Evolutionary conservation across 1,139 yeast species (phyloP), one percentile per base, ranked within the genome.

Genomic region (Nakaseomyces glabratus): DNA sequence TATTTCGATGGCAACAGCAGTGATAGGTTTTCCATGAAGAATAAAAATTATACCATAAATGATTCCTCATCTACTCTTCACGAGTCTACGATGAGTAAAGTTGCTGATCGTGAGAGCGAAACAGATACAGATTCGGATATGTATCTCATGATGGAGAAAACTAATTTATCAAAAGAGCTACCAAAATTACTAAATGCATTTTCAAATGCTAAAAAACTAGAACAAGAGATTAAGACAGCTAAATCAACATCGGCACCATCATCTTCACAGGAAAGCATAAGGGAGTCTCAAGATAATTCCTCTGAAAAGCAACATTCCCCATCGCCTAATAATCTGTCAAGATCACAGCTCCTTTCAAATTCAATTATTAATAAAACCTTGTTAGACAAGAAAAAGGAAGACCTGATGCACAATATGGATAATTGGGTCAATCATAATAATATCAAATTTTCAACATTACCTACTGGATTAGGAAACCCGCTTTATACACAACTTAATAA

Each of bases 141-240:
- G 39, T 44, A 43, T 12, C 33, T 35, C 35, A 39, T 44, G 49
- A 45, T 43, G 46, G 49, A 49, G 20, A 43, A 48, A 17, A 50
- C 61, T 1, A 51, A 58, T 19, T 42, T 60, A 20, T 43, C 58
- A 2, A 55, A 55, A 31, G 62, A 60, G 39, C 35, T 60, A 20
- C 65, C 65, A n/a, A 49, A 52, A 18, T 38, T 60, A 35, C 43
- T 60, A 41, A 57, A 55, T 29, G 63, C 65, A 7, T 60, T 60
- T 39, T 56, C 56, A 36, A 60, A 59, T 26, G 61, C 62, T 2
- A 57, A 52, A 37, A 49, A 45, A 25, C 35, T 60, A 15, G 62
- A 60, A 22, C 44, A 46, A 28, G 60, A 52, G 30, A 39, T 54
- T 33, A 49, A 46, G 28, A 42, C 37, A 20, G 41, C 43, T 17